Evolutionary conservation across 352 stramenopile genomes (phyloP), one percentile per base, ranked within the genome.

Genomic region (Saprolegnia parasitica): DNA sequence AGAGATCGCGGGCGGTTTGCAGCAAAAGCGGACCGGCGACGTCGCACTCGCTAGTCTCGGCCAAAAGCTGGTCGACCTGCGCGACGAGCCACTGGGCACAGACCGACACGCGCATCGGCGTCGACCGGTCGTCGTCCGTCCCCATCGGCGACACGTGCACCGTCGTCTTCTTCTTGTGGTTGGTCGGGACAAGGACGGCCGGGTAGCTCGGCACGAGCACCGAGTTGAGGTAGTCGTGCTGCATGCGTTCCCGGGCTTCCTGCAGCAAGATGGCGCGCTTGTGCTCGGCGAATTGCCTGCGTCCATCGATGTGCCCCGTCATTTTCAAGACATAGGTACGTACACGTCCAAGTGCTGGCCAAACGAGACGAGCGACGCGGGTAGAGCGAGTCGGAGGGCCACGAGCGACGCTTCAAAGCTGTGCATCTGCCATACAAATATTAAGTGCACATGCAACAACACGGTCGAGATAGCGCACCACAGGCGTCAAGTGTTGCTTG

Each of bases 1-100:
- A 71, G 20, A 91, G 50, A 64, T 94, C 86, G 9, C 86, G 81
- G 62, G 79, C 86, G 64, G 86, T 93, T 72, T 93, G 83, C 54
- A 91, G 90, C n/a, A 94, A 73, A 40, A 88, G 67, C 15, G 47
- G 20, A 18, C 11, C 21, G 5, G 55, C 45, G 9, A 45, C 63
- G 29, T 24, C 63, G n/a, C n/a, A 35, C 11, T 60, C 63, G 52
- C 11, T 60, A 1, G 52, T 60, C 35, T 60, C 52, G 11, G 52
- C 13, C 52, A 60, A 24, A 2, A 60, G 35, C 10, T 46, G 46
- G 29, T 24, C 16, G n/a, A 46, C 63, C 42, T 70, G 42, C 20
- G 47, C 39, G 29, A 70, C 46, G 20, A 70, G 26, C 46, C 42
- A 42, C 35, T 70, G 26, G 3, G 63, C 50, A 37, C 63, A 70